A percentile compares a stretch with the other conserved stretches of the same genome.
Conservation (phyloP, 306 rosid genomes). For the Pterocarpus santalinus region DNA sequence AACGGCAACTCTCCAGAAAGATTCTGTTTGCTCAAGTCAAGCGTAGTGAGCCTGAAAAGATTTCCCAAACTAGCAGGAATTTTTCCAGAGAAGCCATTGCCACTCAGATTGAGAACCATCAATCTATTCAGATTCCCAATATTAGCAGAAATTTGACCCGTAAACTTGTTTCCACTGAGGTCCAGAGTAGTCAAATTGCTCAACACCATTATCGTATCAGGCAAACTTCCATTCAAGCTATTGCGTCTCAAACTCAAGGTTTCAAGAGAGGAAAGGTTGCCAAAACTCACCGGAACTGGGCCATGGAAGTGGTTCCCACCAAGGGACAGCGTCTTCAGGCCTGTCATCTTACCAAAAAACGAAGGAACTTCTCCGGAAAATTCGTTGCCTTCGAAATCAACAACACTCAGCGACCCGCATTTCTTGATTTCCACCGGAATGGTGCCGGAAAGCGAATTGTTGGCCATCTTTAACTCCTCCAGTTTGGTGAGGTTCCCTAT, state of each 20-base stretch:
- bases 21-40: constrained; percentile 86
- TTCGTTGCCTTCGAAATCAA: constrained; percentile 79
- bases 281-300: constrained; percentile 69
- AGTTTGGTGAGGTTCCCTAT: constrained; percentile 64
- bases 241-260: constrained; percentile 73
- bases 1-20: constrained; percentile 88
- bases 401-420: constrained; percentile 63
- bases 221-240: constrained; percentile 69
- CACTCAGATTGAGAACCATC: constrained; percentile 78
- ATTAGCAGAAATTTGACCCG: constrained; percentile 59
- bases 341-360: constrained; percentile 65
- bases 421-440: constrained; percentile 78
- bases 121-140: constrained; percentile 71
- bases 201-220: constrained; percentile 60
- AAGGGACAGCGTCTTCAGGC: constrained; percentile 67
- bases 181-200: constrained; percentile 73
- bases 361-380: constrained; percentile 71
- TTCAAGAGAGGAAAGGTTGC: constrained; percentile 69
- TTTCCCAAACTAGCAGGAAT: constrained; percentile 79
- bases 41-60: constrained; percentile 80
- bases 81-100: constrained; percentile 75
- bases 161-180: constrained; percentile 76
- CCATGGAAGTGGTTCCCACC: constrained; percentile 81
- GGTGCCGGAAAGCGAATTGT: constrained; percentile 69
- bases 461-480: constrained; percentile 74